Evolutionary conservation across 352 stramenopile genomes (phyloP).

Genomic region (Phytopythium aichiense): DNA sequence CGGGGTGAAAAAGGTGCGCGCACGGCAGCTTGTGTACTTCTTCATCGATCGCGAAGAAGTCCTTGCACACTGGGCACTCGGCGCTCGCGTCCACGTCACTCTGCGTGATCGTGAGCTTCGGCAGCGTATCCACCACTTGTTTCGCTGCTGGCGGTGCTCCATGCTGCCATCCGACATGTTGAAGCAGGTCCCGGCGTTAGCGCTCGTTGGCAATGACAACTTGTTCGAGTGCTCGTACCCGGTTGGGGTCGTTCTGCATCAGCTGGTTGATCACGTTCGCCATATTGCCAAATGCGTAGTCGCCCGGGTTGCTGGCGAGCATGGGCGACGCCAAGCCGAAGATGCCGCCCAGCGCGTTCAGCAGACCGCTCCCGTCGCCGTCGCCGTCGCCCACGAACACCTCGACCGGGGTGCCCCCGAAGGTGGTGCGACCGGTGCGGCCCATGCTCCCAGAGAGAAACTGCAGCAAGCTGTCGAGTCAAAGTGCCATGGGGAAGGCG

Average conservation of each 20-base stretch:
- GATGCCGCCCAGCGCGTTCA: conserved; percentile 58
- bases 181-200: background rate
- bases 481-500: background rate
- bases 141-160: conserved; percentile 74
- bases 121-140: conserved; percentile 67
- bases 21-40: conserved; percentile 74
- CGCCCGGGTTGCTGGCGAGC: conserved; percentile 57
- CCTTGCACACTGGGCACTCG: conserved; percentile 86
- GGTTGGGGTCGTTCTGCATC: conserved; percentile 86
- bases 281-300: conserved; percentile 86
- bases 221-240: conserved; percentile 25
- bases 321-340: conserved; percentile 30
- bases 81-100: conserved; percentile 68
- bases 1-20: conserved; percentile 73
- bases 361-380: conserved; percentile 38
- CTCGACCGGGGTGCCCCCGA: conserved; percentile 65
- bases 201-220: background rate
- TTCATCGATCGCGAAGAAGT: conserved; percentile 76
- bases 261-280: conserved; percentile 85
- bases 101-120: conserved; percentile 70
- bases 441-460: conserved; percentile 30
- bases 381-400: conserved; percentile 69
- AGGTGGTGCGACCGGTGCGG: conserved; percentile 52
- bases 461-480: conserved; percentile 34
- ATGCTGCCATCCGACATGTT: conserved; percentile 36